Percentiles rank a stretch among this genome's conserved stretches.
Conservation (phyloP, 2,329 filamentous ascomycete species). For the Sclerotiophoma versabilis region DNA sequence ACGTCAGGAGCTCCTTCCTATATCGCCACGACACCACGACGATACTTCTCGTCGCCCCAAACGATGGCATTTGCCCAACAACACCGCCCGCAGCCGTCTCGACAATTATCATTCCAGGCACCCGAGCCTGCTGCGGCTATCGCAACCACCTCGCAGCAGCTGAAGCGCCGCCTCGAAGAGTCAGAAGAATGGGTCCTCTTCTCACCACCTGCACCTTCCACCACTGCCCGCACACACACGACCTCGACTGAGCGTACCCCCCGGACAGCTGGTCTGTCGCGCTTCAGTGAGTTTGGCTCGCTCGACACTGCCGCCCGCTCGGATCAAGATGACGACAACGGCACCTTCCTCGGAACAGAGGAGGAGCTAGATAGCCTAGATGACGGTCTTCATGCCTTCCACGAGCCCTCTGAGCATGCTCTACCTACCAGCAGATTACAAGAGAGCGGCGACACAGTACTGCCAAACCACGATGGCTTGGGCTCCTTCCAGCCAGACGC, state of each 20-base stretch:
- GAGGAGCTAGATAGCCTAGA: conserved; percentile 93
- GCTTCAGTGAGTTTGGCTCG: conserved; percentile 81
- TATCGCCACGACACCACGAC: conserved; percentile 20
- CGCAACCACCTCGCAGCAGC: conserved; percentile 46
- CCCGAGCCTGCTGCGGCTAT: conserved; percentile 34
- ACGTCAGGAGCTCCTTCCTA: conserved; percentile 16
- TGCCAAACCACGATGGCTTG: conserved; percentile 92
- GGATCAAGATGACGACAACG: conserved; percentile 48
- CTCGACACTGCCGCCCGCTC: conserved; percentile 73
- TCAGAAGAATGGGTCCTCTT: conserved; percentile 97
- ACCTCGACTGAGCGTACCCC: conserved; percentile 69
- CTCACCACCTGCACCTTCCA: conserved; percentile 67
- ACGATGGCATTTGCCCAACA: conserved; percentile 51
- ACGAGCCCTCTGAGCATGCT: conserved; percentile 62
- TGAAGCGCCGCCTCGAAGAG: conserved; percentile 65
- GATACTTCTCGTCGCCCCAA: conserved; percentile 11
- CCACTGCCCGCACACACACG: conserved; percentile 73
- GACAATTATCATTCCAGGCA: conserved; percentile 45
- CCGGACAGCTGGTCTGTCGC: conserved; percentile 73
- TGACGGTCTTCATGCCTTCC: conserved; percentile 88
- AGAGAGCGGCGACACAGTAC: conserved; percentile 69
- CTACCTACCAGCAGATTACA: conserved; percentile 56
- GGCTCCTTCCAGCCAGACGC: conserved; percentile 78
- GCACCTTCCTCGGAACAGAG: conserved; percentile 54
- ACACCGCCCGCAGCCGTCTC: conserved; percentile 45